A percentile compares a stretch with the other conserved stretches of the same genome.
phyloP scores from a whole-genome alignment of 2,329 filamentous ascomycete genomes.

The Botrytis medusae region DNA sequence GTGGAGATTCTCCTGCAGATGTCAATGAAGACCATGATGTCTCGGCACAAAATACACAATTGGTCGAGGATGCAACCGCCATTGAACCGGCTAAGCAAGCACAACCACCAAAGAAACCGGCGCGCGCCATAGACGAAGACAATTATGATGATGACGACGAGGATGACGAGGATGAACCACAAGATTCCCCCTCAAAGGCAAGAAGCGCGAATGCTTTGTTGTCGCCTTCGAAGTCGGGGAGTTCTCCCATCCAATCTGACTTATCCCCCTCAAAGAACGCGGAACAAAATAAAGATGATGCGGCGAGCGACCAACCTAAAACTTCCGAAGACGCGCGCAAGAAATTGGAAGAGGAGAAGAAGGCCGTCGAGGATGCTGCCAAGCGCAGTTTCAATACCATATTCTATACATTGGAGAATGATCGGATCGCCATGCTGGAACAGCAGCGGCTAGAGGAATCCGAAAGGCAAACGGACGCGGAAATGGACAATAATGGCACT shows the following conservation, averaged over 20 bases:
- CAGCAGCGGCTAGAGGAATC: slow-evolving; percentile 96
- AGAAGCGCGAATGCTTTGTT: slow-evolving; percentile 54
- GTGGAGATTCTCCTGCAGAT: slow-evolving; percentile 36
- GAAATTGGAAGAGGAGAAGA: slow-evolving; percentile 88
- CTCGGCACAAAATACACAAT: slow-evolving; percentile 38
- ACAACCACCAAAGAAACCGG: slow-evolving; percentile 65
- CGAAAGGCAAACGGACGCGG: slow-evolving; percentile 91
- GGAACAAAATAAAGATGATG: slow-evolving; percentile 53
- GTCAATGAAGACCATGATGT: slow-evolving; percentile 34
- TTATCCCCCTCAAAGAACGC: slow-evolving; percentile 54
- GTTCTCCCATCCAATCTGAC: slow-evolving; percentile 57
- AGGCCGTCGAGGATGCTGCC: slow-evolving; percentile 83
- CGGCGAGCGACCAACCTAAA: slow-evolving; percentile 58
- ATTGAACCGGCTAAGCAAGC: slow-evolving; percentile 50
- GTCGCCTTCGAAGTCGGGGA: slow-evolving; percentile 70
- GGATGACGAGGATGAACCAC: slow-evolving; percentile 60
- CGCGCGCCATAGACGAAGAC: slow-evolving; percentile 77
- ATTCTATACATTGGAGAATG: slow-evolving; percentile 93
- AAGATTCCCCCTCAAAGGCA: slow-evolving; percentile 52
- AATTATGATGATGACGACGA: slow-evolving; percentile 84
- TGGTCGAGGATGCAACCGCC: slow-evolving; percentile 50
- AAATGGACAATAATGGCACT: slow-evolving; percentile 73
- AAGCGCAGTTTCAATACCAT: slow-evolving; percentile 89
- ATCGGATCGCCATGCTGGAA: slow-evolving; percentile 94
- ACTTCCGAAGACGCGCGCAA: slow-evolving; percentile 86